Conservation (phyloP, 805 yeast genomes). For the Isabelozyma rhagii region DNA sequence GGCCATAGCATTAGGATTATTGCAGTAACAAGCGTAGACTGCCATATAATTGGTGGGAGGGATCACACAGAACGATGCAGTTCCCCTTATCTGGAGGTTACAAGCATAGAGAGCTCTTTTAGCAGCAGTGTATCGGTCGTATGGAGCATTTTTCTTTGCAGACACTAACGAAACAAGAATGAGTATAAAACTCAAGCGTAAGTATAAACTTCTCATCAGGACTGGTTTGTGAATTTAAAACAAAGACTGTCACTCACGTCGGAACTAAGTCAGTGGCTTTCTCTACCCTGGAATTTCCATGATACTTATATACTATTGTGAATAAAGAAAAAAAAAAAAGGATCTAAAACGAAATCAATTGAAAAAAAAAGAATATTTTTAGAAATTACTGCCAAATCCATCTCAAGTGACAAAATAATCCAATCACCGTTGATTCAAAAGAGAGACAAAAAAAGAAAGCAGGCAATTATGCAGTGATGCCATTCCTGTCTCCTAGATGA, state of each 20-base stretch:
- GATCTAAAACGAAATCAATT: not conserved
- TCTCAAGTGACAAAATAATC: not conserved
- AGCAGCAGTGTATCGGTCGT: not conserved
- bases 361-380: too few relatives aligned
- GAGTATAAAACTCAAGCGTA: not conserved
- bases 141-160: constrained; percentile 1
- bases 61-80: constrained; percentile 7
- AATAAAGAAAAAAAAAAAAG: too few relatives aligned
- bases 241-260: not conserved
- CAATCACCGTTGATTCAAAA: not conserved
- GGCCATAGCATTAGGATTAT: constrained; percentile 28
- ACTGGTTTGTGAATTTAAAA: not conserved
- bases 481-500: too few relatives aligned
- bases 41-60: constrained; percentile 10
- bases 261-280: too few relatives aligned
- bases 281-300: not conserved
- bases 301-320: not conserved
- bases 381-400: not conserved
- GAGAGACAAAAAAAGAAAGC: not conserved
- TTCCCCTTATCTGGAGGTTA: constrained; percentile 3
- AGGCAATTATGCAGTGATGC: not conserved
- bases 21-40: constrained; percentile 20
- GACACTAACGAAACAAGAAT: not conserved
- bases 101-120: constrained; percentile 2
- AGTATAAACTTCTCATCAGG: not conserved